Evolutionary conservation across 2,329 filamentous ascomycete species (phyloP), one percentile per base, ranked within the genome.

Genomic region (Xylaria sp.): DNA sequence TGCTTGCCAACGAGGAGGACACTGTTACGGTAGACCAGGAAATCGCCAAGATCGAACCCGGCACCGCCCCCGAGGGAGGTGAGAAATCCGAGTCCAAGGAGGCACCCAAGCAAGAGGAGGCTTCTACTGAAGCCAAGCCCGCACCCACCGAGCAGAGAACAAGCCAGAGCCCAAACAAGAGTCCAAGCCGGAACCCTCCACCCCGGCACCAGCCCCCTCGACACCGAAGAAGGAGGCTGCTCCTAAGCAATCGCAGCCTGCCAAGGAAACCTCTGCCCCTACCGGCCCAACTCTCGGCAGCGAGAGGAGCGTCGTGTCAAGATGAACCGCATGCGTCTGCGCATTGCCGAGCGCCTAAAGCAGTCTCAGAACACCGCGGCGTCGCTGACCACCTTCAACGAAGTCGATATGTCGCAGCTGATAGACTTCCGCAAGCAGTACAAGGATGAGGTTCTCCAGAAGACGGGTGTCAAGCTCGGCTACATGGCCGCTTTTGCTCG

Each of bases 311-410:
- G 92, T 68, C 88, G 93, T 65, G 93, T 98, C 74, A 99, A 99
- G 86, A 99, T 99, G 95, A 98, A 98, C 84, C 92, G 95, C 69
- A 99, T 99, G 95, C 93, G 95, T 69, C 87, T 98, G 65, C 90
- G 95, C 66, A 99, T 98, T 71, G 92, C 95, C 53, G 95, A 99
- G 83, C 93, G 95, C 71, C 87, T 99, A 69, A 99, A 99, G 87
- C 95, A 99, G 78, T 98, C 95, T 19, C 95, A 99, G 78, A 99
- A 99, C 82, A 98, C 95, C 1, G 94, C 95, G 53, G 95, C 95
- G 46, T 97, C 95, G 3, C 84, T 99, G 56, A 98, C 95, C 50
- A 99, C 95, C 25, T 99, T 99, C 86, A 97, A 99, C 79, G 94
- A 98, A 80, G 95, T 99, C 65, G 95, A 99, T 78, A 99, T 99